phyloP scores from a whole-genome alignment of 2,329 filamentous ascomycete species.

The Zymoseptoria pseudotritici region DNA sequence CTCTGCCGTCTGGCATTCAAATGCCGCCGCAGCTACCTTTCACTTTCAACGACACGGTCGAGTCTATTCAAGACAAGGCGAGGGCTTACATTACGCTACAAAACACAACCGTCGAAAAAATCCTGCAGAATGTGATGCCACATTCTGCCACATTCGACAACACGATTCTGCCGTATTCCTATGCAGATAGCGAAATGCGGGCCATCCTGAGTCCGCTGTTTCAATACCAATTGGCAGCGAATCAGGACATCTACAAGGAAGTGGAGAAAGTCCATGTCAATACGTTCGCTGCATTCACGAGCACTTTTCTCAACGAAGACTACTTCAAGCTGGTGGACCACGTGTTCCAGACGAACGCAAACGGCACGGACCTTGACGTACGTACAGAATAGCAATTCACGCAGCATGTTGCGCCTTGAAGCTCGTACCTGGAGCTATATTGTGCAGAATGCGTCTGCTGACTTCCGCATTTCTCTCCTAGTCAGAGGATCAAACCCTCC shows the following conservation, averaged over 20 bases:
- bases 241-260: constrained; percentile 37
- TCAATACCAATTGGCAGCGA: constrained; percentile 39
- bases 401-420: no score
- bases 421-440: no score
- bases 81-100: constrained; percentile 52
- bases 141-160: constrained; percentile 49
- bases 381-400: no score
- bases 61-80: constrained; percentile 58
- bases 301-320: constrained; percentile 70
- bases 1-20: constrained; percentile 50
- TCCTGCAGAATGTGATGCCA: no score
- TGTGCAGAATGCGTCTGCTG: no score
- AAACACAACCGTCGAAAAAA: constrained; percentile 55
- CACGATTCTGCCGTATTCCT: constrained; percentile 56
- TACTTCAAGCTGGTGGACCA: constrained; percentile 55
- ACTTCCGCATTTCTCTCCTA: no score
- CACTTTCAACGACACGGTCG: constrained; percentile 63
- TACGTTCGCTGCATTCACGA: constrained; percentile 59
- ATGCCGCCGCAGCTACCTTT: constrained; percentile 68
- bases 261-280: constrained; percentile 38
- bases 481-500: constrained; percentile 56
- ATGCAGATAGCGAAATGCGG: constrained; percentile 42
- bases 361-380: constrained; percentile 49
- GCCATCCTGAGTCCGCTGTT: constrained; percentile 39
- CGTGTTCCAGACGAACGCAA: constrained; percentile 35